These are phyloP conservation scores for Tetradesmus lagerheimii DNA, from an alignment of 139 green algal species.

Conservation along the genomic window DNA sequence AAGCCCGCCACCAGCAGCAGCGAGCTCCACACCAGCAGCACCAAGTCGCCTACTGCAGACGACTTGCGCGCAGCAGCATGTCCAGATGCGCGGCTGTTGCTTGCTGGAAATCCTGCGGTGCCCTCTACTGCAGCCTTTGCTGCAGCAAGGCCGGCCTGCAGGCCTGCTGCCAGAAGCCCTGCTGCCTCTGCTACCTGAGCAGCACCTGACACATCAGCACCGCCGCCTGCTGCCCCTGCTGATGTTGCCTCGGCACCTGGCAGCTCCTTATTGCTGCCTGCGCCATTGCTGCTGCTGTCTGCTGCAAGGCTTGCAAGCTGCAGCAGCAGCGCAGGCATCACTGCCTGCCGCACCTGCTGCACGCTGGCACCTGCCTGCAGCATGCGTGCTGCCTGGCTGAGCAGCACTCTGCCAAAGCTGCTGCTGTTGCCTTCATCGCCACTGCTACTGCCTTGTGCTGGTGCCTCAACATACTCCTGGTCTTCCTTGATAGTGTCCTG, in stretches of 20 bases:
- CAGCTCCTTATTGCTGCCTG: too few species aligned
- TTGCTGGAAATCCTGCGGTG: background rate
- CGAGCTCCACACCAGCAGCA: constrained; percentile 1
- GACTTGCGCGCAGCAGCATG: background rate
- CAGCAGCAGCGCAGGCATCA: constrained; percentile 21
- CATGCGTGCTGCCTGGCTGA: background rate
- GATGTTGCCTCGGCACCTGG: background rate
- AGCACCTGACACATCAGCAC: background rate
- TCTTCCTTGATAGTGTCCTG: background rate
- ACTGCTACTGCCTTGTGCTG: background rate
- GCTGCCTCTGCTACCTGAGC: constrained; percentile 14
- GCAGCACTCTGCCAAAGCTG: background rate
- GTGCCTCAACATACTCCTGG: background rate
- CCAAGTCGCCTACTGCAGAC: background rate
- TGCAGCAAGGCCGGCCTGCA: constrained; percentile 10
- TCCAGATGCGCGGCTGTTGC: background rate
- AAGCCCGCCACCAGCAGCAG: constrained; percentile 10
- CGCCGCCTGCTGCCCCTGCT: background rate
- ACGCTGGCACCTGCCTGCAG: background rate
- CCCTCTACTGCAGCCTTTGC: constrained; percentile 1
- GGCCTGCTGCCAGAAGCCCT: background rate
- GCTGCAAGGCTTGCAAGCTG: background rate
- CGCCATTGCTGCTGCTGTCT: too few species aligned
- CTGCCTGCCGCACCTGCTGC: background rate
- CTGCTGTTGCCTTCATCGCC: background rate